Evolutionary conservation across 345 rosid species (phyloP).

Genomic region (Populus tremula): DNA sequence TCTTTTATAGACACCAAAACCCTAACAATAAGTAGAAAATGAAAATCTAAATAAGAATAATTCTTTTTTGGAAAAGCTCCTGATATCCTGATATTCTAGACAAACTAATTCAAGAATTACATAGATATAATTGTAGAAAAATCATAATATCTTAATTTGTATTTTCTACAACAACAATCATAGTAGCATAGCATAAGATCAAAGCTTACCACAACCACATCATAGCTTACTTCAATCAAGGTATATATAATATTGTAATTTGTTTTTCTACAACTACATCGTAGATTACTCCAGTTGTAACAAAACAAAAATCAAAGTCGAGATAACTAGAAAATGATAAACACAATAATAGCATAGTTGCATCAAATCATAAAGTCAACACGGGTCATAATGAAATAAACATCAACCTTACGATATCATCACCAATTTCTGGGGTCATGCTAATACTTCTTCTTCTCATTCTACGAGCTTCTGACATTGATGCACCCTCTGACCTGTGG

Average conservation of each 20-base stretch:
- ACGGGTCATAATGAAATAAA: not conserved
- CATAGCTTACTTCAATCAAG: not conserved
- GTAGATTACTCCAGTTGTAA: not conserved
- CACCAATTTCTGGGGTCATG: conserved; percentile 97
- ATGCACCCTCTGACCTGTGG: conserved; percentile 78
- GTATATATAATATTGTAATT: not conserved
- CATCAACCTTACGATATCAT: conserved; percentile 93
- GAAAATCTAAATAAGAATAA: not conserved
- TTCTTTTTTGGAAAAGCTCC: not conserved
- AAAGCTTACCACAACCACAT: not conserved
- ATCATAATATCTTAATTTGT: not conserved
- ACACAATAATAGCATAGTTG: not conserved
- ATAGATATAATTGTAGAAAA: not conserved
- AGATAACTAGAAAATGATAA: not conserved
- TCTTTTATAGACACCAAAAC: not conserved
- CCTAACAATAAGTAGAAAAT: not conserved
- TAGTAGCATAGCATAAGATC: not conserved
- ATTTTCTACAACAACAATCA: not conserved
- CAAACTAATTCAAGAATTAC: not conserved
- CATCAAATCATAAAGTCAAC: not conserved
- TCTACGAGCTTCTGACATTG: conserved; percentile 74
- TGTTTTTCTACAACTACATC: not conserved
- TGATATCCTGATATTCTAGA: not conserved
- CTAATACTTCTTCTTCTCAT: conserved; percentile 96
- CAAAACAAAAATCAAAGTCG: not conserved